phyloP scores from a whole-genome alignment of 495 filamentous ascomycete species.

The Daldinia caldariorum region DNA sequence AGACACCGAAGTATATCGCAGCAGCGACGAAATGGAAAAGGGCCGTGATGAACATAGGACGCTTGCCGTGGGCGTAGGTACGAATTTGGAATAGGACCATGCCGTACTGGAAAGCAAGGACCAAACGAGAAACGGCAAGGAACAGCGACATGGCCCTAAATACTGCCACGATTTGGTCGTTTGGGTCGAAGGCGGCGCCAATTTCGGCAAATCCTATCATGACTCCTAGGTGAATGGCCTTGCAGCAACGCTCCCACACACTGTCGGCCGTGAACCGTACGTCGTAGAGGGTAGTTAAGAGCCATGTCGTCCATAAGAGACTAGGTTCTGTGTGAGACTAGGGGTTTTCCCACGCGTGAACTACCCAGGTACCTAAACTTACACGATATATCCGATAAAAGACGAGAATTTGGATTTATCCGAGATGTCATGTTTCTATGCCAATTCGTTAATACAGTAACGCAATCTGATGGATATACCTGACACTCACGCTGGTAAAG shows the following conservation, averaged over 20 bases:
- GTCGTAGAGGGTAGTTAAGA: conserved; percentile 73
- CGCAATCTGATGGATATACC: not conserved
- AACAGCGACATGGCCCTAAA: conserved; percentile 64
- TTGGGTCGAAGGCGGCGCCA: conserved; percentile 63
- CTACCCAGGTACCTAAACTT: conserved; percentile 47
- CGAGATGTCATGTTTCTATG: conserved; percentile 64
- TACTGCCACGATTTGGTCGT: conserved; percentile 55
- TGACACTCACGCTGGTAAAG: conserved; percentile 61
- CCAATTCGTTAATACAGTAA: conserved; percentile 28
- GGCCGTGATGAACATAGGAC: conserved; percentile 53
- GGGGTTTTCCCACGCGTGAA: conserved; percentile 20
- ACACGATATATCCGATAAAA: conserved; percentile 71
- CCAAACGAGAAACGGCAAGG: conserved; percentile 66
- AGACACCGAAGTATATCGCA: conserved; percentile 62
- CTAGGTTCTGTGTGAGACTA: conserved; percentile 56
- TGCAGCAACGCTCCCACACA: conserved; percentile 71
- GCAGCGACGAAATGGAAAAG: conserved; percentile 54
- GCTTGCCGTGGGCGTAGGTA: conserved; percentile 53
- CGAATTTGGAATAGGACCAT: conserved; percentile 59
- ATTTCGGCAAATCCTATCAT: conserved; percentile 74
- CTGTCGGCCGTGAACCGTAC: conserved; percentile 74
- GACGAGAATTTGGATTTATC: conserved; percentile 44
- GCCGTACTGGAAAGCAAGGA: conserved; percentile 67
- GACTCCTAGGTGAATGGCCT: conserved; percentile 68
- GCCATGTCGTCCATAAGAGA: conserved; percentile 79